These are phyloP conservation scores for Saccharomyces mikatae DNA, from an alignment of 805 yeast species.

Conservation along the genomic window DNA sequence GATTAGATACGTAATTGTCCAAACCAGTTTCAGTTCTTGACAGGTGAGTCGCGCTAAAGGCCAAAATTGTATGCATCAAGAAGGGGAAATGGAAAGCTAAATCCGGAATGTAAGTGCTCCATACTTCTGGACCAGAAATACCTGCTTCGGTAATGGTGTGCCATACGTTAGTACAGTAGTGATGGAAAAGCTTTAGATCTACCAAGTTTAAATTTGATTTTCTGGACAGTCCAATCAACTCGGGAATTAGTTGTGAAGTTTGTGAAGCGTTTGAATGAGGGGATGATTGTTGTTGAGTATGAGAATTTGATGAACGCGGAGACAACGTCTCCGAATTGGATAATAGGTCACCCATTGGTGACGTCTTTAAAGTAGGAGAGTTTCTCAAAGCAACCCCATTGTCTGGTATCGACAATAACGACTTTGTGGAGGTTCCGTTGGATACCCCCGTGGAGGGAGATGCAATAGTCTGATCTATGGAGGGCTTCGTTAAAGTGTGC, in stretches of 20 bases:
- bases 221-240: conserved; percentile 18
- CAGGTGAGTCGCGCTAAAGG: conserved; percentile 87
- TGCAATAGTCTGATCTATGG: neutral
- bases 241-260: neutral
- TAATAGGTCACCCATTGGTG: neutral
- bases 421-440: neutral
- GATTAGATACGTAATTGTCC: conserved; percentile 74
- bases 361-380: neutral
- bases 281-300: conserved; percentile 3
- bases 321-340: neutral
- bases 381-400: neutral
- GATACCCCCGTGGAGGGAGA: neutral
- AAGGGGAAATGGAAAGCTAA: conserved; percentile 83
- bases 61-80: conserved; percentile 84
- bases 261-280: conserved; percentile 9
- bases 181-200: conserved; percentile 77
- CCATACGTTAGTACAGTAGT: conserved; percentile 78
- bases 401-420: neutral
- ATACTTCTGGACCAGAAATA: conserved; percentile 68
- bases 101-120: conserved; percentile 83
- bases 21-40: conserved; percentile 68
- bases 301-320: neutral
- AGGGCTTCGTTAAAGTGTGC: neutral
- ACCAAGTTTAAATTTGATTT: conserved; percentile 49
- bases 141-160: conserved; percentile 87